Percentiles rank a stretch among this genome's conserved stretches.
phyloP scores from a whole-genome alignment of 129 eudicot genomes.

The Apium graveolens region DNA sequence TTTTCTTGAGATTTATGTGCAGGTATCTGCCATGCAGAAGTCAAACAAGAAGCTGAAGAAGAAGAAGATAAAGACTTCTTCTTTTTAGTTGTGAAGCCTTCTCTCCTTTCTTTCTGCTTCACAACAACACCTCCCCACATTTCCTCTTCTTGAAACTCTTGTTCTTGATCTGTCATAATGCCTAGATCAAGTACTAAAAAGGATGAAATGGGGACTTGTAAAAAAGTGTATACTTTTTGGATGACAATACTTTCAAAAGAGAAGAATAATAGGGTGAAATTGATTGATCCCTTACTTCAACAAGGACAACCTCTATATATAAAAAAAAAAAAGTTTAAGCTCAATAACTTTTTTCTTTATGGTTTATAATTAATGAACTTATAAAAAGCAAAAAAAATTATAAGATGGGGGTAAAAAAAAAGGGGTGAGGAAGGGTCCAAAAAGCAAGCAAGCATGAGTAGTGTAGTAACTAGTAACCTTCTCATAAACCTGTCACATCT shows the following conservation, averaged over 20 bases:
- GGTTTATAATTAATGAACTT: not conserved
- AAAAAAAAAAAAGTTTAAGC: not conserved
- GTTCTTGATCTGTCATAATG: constrained; percentile 17
- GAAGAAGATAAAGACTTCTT: constrained; percentile 6
- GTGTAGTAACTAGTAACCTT: constrained; percentile 12
- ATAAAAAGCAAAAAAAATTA: not conserved
- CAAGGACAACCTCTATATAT: not conserved
- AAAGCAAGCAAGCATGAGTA: not conserved
- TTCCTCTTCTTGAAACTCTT: constrained; percentile 29
- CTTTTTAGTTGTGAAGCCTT: not conserved
- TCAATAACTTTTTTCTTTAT: not conserved
- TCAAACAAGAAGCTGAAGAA: constrained; percentile 7
- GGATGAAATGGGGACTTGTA: constrained; percentile 5
- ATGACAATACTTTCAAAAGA: not conserved
- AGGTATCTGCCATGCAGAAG: constrained; percentile 22
- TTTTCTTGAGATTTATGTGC: constrained; percentile 8
- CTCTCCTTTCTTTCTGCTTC: constrained; percentile 12
- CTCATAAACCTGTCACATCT: constrained; percentile 16
- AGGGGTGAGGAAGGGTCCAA: not conserved
- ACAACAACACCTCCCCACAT: constrained; percentile 30
- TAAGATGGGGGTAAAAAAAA: not conserved
- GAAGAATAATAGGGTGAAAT: not conserved
- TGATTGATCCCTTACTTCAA: constrained; percentile 5
- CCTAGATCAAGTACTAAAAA: not conserved
- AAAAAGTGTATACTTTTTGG: not conserved